Conservation (phyloP, 2,329 filamentous ascomycete species). For the Xylaria sp. region DNA sequence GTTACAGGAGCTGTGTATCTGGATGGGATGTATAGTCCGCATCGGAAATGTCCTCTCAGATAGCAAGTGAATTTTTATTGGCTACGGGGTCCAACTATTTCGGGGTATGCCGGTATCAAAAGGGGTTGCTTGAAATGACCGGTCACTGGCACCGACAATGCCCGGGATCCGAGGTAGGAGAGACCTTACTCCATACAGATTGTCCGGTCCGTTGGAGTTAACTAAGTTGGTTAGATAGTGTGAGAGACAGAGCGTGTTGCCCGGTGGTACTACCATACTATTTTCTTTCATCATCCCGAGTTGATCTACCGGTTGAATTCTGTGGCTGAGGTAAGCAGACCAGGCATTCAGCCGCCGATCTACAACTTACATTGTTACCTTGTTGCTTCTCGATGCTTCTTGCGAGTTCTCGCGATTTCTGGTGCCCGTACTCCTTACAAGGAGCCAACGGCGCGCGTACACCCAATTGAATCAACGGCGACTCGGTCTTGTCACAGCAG, state of each 20-base stretch:
- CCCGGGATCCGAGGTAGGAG: background rate
- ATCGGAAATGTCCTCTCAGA: background rate
- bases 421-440: background rate
- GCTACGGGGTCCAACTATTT: background rate
- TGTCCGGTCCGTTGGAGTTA: background rate
- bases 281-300: background rate
- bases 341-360: background rate
- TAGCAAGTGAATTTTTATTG: background rate
- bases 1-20: background rate
- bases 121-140: background rate
- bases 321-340: background rate
- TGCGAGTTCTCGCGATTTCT: background rate
- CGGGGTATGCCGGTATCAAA: conserved; percentile 5
- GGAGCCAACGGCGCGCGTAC: no score
- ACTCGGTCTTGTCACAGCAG: no score
- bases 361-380: background rate
- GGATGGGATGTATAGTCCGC: background rate
- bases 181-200: background rate
- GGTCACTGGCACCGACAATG: background rate
- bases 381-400: background rate
- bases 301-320: background rate
- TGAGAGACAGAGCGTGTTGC: background rate
- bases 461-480: background rate
- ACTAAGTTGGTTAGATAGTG: background rate
- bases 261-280: background rate